Evolutionary conservation across 208 protist genomes (phyloP), one percentile per base, ranked within the genome.

Genomic region (Acanthamoeba castellanii): DNA sequence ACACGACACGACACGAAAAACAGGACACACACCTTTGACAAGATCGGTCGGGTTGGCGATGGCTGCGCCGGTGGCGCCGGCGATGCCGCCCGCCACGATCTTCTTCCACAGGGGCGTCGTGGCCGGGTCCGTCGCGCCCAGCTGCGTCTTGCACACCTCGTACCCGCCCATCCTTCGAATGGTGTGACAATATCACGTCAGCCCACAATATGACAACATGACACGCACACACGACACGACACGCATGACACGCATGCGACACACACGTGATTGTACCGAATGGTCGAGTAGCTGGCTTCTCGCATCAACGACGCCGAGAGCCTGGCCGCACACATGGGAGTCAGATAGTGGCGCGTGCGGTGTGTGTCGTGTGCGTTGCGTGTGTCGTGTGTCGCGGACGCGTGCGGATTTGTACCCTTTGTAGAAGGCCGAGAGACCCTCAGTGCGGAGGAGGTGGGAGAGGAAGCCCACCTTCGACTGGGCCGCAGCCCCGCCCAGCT

Each of bases 1-100:
- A n/a, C 11, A 82, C 5, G 16, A 52, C 6, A 82, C n/a, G 1
- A 2, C 47, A 52, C 0, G 37, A 55, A n/a, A n/a, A 5, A 52
- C 3, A n/a, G 14, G 27, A 7, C 22, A 59, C 34, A 14, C 22
- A 93, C 55, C 88, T 78, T 93, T 93, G 50, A 93, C 88, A 8
- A 93, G 50, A n/a, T 93, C 88, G 7, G 88, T 93, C 16, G 88
- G 88, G 37, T 93, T 93, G 37, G 88, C 88, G 25, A 93, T 93
- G 30, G 88, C 88, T 1, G 88, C 88, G 30, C 88, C 88, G 11
- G 42, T 59, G 18, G 88, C 55, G 3, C 88, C 88, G 14, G 88
- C 90, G 27, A 59, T 78, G 34, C 64, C 88, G 4, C 88, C 88
- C 18, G 88, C 88, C 88, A 78, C 61, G 34, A 93, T 93, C 66